Percentiles rank a stretch among this genome's conserved stretches.
Conservation (phyloP, 2,329 filamentous ascomycete species). For the Stenocarpella maydis region DNA sequence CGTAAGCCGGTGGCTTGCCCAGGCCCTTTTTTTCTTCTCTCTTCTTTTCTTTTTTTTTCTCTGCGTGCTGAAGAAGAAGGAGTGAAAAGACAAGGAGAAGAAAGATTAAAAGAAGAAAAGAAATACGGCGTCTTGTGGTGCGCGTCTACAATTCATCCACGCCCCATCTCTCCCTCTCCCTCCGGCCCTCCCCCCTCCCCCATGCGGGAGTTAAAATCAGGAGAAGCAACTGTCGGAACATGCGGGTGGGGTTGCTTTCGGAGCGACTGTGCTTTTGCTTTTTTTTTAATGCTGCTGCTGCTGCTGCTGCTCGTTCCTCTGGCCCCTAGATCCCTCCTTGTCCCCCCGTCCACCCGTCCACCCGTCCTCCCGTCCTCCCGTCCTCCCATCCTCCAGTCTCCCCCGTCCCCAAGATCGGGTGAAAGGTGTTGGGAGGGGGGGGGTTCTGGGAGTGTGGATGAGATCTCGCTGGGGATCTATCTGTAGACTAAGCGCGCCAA, state of each 20-base stretch:
- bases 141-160: not conserved
- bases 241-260: conserved; percentile 11
- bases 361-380: too few species aligned
- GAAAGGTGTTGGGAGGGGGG: not conserved
- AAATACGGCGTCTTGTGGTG: not conserved
- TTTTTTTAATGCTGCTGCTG: not conserved
- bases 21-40: not conserved
- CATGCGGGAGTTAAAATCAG: not conserved
- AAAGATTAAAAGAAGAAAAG: not conserved
- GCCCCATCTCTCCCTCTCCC: not conserved
- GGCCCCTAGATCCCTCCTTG: too few species aligned
- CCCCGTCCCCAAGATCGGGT: not conserved
- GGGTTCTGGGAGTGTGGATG: too few species aligned
- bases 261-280: not conserved
- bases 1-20: conserved; percentile 25
- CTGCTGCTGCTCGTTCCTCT: not conserved
- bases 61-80: not conserved
- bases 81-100: not conserved
- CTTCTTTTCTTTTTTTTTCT: too few species aligned
- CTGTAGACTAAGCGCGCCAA: conserved; percentile 6
- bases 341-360: too few species aligned
- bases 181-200: not conserved
- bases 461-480: conserved; percentile 19
- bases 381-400: too few species aligned
- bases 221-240: conserved; percentile 5